Percentiles rank a stretch among this genome's conserved stretches.
phyloP scores from a whole-genome alignment of 2,329 filamentous ascomycete species.

The Colletotrichum filicis region DNA sequence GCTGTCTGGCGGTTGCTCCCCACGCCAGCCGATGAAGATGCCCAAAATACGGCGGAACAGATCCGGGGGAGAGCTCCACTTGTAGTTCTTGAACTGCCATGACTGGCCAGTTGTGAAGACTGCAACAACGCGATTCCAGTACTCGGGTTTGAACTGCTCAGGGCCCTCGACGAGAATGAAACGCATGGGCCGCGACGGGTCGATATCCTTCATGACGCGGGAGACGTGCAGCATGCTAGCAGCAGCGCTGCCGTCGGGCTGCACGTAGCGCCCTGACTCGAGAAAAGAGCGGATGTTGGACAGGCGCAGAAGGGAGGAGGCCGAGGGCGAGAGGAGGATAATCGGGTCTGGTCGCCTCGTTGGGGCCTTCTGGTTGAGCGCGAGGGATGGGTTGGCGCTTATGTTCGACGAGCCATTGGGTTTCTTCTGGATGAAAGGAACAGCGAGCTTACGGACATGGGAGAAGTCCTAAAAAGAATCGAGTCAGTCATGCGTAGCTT shows the following conservation, averaged over 20 bases:
- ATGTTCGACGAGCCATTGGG: slow-evolving; percentile 53
- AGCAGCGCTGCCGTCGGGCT: slow-evolving; percentile 76
- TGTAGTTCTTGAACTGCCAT: slow-evolving; percentile 99
- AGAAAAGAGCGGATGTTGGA: slow-evolving; percentile 97
- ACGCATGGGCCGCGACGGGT: slow-evolving; percentile 78
- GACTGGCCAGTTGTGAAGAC: slow-evolving; percentile 98
- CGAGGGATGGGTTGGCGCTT: slow-evolving; percentile 56
- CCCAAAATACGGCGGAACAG: slow-evolving; percentile 90
- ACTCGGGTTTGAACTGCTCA: slow-evolving; percentile 96
- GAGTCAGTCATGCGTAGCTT: not conserved
- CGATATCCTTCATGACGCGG: slow-evolving; percentile 78
- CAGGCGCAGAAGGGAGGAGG: slow-evolving; percentile 93
- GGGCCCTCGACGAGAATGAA: slow-evolving; percentile 97
- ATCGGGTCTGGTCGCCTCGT: slow-evolving; percentile 79
- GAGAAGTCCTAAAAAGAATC: slow-evolving; percentile 80
- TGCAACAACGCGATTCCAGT: slow-evolving; percentile 94
- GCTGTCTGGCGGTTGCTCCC: slow-evolving; percentile 80
- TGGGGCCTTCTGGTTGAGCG: slow-evolving; percentile 64
- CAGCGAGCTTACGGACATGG: slow-evolving; percentile 87
- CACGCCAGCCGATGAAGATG: slow-evolving; percentile 91
- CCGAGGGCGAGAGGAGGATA: slow-evolving; percentile 95
- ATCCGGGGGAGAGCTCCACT: slow-evolving; percentile 89
- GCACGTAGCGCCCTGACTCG: slow-evolving; percentile 82
- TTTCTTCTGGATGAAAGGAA: slow-evolving; percentile 77
- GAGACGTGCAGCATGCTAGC: slow-evolving; percentile 88